phyloP scores from a whole-genome alignment of 805 yeast genomes.

The Wickerhamomyces strasburgensis region DNA sequence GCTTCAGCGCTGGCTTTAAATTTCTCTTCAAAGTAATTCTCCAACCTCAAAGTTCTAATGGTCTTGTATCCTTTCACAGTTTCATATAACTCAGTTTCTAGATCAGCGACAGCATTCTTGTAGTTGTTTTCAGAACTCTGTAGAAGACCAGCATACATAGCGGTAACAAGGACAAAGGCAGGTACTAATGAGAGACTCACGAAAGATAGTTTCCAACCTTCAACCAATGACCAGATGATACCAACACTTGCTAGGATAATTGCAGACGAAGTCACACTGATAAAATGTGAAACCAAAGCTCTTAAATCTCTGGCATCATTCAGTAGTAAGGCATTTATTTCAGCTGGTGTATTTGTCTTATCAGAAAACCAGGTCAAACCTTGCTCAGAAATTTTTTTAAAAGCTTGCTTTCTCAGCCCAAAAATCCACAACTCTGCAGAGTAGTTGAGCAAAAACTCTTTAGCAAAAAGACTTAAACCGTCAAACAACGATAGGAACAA shows the following conservation, averaged over 20 bases:
- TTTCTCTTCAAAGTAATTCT: slow-evolving; percentile 38
- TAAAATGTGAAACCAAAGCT: slow-evolving; percentile 54
- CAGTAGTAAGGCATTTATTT: slow-evolving; percentile 60
- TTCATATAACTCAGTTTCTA: slow-evolving; percentile 51
- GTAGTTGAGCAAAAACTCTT: slow-evolving; percentile 45
- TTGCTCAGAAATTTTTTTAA: slow-evolving; percentile 46
- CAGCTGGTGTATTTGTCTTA: slow-evolving; percentile 39
- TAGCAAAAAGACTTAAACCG: slow-evolving; percentile 50
- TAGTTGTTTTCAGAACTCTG: slow-evolving; percentile 55
- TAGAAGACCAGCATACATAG: slow-evolving; percentile 45
- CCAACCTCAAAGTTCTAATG: slow-evolving; percentile 52
- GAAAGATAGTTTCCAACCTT: slow-evolving; percentile 84
- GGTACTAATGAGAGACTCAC: slow-evolving; percentile 80
- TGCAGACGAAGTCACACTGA: slow-evolving; percentile 51
- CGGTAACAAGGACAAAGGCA: slow-evolving; percentile 46
- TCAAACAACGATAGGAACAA: slow-evolving; percentile 58
- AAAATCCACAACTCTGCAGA: slow-evolving; percentile 68
- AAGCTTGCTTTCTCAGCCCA: slow-evolving; percentile 43
- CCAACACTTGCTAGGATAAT: slow-evolving; percentile 54
- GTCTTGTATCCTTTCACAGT: slow-evolving; percentile 57
- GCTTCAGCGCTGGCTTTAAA: slow-evolving; percentile 29
- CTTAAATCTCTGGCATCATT: slow-evolving; percentile 82
- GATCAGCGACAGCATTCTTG: slow-evolving; percentile 46
- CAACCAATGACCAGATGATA: slow-evolving; percentile 65
- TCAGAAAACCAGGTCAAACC: slow-evolving; percentile 48